Percentiles rank a stretch among this genome's conserved stretches.
Conservation (phyloP, 257 asterid genomes). For the Pogostemon cablin region DNA sequence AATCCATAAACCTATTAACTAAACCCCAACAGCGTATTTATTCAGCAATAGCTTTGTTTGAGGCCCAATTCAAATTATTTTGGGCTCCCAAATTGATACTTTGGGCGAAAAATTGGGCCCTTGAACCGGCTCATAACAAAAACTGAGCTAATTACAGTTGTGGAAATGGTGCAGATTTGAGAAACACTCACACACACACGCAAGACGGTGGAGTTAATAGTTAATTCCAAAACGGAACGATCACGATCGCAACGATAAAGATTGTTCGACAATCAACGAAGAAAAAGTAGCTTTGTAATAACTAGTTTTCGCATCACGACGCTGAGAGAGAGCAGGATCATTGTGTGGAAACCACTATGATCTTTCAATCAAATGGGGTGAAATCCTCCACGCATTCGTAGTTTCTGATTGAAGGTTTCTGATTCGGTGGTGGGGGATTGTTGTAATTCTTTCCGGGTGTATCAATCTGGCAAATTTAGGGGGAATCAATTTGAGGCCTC, state of each 20-base stretch:
- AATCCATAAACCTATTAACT: too few species aligned
- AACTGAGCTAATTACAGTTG: too few species aligned
- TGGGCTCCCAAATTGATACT: too few species aligned
- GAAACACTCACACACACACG: not conserved
- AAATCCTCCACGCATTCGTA: conserved; percentile 17
- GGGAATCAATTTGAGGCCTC: conserved; percentile 81
- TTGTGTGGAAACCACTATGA: conserved; percentile 29
- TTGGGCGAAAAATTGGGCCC: not conserved
- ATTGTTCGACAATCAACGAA: conserved; percentile 13
- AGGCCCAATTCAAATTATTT: too few species aligned
- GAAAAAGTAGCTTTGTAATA: conserved; percentile 8
- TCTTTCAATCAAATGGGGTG: conserved; percentile 31
- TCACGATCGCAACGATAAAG: conserved; percentile 21
- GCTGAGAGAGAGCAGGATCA: conserved; percentile 1
- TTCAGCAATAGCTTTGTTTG: too few species aligned
- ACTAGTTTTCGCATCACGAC: not conserved
- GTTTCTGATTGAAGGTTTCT: conserved; percentile 15
- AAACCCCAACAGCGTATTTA: too few species aligned
- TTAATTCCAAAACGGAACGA: conserved; percentile 8
- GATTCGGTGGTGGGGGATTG: not conserved
- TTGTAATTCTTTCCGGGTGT: conserved; percentile 24
- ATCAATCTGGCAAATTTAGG: conserved; percentile 92
- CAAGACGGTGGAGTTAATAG: not conserved
- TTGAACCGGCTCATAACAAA: not conserved
- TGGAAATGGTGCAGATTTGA: not conserved